phyloP scores from a whole-genome alignment of 1,284 basidiomycete genomes.

The Malassezia restricta region DNA sequence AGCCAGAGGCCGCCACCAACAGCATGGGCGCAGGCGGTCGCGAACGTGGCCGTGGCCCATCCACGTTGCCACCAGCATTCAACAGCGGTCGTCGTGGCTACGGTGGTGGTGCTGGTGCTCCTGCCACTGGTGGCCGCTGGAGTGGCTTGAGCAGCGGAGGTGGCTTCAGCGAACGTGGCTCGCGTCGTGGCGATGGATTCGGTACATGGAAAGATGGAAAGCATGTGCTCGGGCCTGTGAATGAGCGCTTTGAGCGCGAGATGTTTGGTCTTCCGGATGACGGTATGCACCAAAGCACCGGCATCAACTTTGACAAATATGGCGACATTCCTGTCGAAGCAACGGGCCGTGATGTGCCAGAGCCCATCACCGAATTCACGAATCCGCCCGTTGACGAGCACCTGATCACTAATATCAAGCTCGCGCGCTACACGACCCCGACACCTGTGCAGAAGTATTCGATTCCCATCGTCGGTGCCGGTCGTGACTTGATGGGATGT shows the following conservation, averaged over 20 bases:
- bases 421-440: conserved; percentile 82
- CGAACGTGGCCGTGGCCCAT: conserved; percentile 6
- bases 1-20: conserved; percentile 1
- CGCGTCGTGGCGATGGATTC: conserved; percentile 46
- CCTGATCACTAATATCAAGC: conserved; percentile 85
- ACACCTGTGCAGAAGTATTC: conserved; percentile 99
- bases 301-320: conserved; percentile 99
- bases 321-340: conserved; percentile 99
- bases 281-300: conserved; percentile 62
- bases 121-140: conserved; percentile 24
- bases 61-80: conserved; percentile 25
- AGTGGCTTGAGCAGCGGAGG: conserved; percentile 15
- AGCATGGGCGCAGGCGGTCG: not conserved
- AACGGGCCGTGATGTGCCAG: conserved; percentile 85
- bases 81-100: conserved; percentile 25
- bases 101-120: conserved; percentile 24
- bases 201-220: conserved; percentile 81
- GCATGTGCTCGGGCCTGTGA: conserved; percentile 68
- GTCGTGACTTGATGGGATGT: conserved; percentile 94
- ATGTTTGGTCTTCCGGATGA: conserved; percentile 83
- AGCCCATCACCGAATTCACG: conserved; percentile 77
- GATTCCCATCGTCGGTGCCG: conserved; percentile 85
- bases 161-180: conserved; percentile 18
- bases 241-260: conserved; percentile 82
- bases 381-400: conserved; percentile 81